A percentile compares a stretch with the other conserved stretches of the same genome.
Conservation (phyloP, 2,329 filamentous ascomycete genomes). For the Fusarium poae region DNA sequence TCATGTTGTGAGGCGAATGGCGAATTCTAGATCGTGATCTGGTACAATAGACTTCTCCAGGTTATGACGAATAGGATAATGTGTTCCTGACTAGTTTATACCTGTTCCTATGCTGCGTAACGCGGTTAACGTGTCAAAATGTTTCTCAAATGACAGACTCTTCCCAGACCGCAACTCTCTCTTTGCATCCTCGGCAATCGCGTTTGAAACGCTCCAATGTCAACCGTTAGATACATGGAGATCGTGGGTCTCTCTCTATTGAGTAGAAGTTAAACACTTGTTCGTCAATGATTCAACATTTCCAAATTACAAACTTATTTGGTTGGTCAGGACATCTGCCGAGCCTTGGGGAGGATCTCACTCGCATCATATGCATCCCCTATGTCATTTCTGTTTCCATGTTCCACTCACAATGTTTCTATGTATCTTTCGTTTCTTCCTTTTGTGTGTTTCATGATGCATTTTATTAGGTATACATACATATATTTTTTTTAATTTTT, state of each 20-base stretch:
- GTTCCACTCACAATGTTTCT: slow-evolving; percentile 11
- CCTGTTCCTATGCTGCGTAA: slow-evolving; percentile 35
- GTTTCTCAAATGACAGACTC: slow-evolving; percentile 1
- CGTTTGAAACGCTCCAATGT: slow-evolving; percentile 5
- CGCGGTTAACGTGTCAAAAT: slow-evolving; percentile 11
- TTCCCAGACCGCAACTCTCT: slow-evolving; percentile 1
- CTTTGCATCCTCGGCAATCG: slow-evolving; percentile 7
- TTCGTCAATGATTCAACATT: slow-evolving; percentile 1
- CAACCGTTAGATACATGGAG: background rate
- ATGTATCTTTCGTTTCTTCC: background rate
- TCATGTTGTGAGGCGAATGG: background rate
- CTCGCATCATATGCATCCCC: slow-evolving; percentile 33
- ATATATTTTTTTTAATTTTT: background rate
- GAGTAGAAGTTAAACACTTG: slow-evolving; percentile 11
- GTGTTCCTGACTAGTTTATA: slow-evolving; percentile 31
- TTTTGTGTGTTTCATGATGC: slow-evolving; percentile 1
- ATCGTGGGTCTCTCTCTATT: slow-evolving; percentile 9
- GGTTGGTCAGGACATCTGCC: slow-evolving; percentile 31
- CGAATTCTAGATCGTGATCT: slow-evolving; percentile 7
- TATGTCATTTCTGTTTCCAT: slow-evolving; percentile 23
- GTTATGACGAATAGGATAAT: slow-evolving; percentile 8
- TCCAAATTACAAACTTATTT: slow-evolving; percentile 1
- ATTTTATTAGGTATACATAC: background rate
- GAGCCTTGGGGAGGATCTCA: slow-evolving; percentile 24
- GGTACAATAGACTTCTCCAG: background rate